phyloP scores from a whole-genome alignment of 768 basidiomycete genomes.

The Boletus rubescentipes region DNA sequence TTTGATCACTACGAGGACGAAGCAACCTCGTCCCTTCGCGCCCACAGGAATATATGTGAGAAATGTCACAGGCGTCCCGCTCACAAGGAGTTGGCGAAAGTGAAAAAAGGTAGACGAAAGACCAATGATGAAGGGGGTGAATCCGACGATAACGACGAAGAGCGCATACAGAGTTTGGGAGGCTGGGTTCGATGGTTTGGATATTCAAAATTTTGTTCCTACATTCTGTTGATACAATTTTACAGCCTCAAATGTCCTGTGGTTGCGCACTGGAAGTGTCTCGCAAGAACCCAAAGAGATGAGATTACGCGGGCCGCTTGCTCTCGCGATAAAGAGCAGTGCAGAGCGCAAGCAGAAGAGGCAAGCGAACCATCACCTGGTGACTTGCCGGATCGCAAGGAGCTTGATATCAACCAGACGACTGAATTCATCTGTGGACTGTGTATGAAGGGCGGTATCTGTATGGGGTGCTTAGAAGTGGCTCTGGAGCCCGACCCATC shows the following conservation, averaged over 20 bases:
- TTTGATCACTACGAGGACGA: conserved; percentile 52
- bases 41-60: conserved; percentile 66
- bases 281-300: conserved; percentile 62
- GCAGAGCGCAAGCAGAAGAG: conserved; percentile 32
- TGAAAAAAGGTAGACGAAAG: conserved; percentile 40
- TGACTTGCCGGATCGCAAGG: conserved; percentile 45
- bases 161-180: conserved; percentile 51
- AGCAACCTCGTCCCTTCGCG: conserved; percentile 51
- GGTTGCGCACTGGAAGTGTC: conserved; percentile 73
- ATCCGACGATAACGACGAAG: conserved; percentile 48
- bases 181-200: conserved; percentile 85
- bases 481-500: conserved; percentile 48
- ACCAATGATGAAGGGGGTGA: conserved; percentile 48
- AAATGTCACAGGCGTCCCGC: conserved; percentile 65
- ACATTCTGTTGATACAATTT: conserved; percentile 11
- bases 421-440: conserved; percentile 79
- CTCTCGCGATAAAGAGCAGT: conserved; percentile 46
- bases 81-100: conserved; percentile 49
- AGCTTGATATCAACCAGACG: conserved; percentile 52
- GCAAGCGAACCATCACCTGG: conserved; percentile 17
- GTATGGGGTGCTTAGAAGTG: conserved; percentile 68
- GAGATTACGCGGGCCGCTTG: conserved; percentile 70
- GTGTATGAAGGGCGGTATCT: conserved; percentile 75
- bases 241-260: conserved; percentile 75
- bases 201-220: conserved; percentile 1